Evolutionary conservation across 495 filamentous ascomycete genomes (phyloP), one percentile per base, ranked within the genome.

Genomic region (Trichocladium antarcticum): DNA sequence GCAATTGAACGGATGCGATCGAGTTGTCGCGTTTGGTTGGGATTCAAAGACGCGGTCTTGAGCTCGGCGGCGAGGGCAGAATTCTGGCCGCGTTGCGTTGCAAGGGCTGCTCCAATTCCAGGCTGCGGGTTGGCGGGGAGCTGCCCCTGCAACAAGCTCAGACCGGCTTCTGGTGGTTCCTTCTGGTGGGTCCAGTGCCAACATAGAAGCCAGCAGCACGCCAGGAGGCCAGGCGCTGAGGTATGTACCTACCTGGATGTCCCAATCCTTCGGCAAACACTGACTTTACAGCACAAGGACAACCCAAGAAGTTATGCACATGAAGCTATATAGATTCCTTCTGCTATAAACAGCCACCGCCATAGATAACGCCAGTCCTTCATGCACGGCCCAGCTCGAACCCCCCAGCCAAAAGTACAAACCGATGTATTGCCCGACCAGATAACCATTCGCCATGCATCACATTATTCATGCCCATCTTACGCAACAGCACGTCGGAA

Each of bases 61-160:
- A 54, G 56, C 53, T 61, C 11, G 5, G 5, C 5, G 31, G 31
- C 41, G 38, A 43, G 44, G 57, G 54, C 54, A 57, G 57, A 60
- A 60, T 60, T 53, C 54, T 49, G 42, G 53, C 57, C 51, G 54
- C 50, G 41, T 50, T 38, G 39, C 42, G 45, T 50, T 38, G 39
- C 42, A 49, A 50, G 44, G 14, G 40, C 45, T 52, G 56, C 53
- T 60, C 38, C 38, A 48, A 50, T 42, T 15, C 12, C 16, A 11
- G 46, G 6, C 46, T 40, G n/a, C n/a, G n/a, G n/a, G 24, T 4
- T 50, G 53, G 49, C 53, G 45, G 35, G 42, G 40, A 49, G 44
- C 43, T 53, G 9, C 16, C 45, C 17, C 20, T 42, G 47, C 21
- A 34, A 22, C 4, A 5, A 6, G 21, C 17, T 3, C 20, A 24